Evolutionary conservation across 768 basidiomycete genomes (phyloP).

Genomic region (Lentinula sp.): DNA sequence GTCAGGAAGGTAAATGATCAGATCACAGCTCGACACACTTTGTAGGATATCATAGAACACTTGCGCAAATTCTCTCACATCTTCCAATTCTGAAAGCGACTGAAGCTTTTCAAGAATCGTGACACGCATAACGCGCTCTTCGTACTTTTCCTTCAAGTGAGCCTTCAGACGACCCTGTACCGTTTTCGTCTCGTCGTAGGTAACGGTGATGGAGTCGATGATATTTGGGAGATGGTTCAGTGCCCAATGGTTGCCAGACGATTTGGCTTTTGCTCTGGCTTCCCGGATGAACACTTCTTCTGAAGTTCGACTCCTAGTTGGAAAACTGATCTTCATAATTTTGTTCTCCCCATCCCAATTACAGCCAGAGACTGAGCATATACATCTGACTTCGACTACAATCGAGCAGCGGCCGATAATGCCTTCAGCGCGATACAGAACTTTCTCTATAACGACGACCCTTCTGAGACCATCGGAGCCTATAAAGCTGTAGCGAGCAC

Average conservation of each 20-base stretch:
- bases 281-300: not conserved
- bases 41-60: not conserved
- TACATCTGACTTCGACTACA: not conserved
- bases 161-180: not conserved
- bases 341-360: not conserved
- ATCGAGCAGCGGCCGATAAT: not conserved
- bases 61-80: not conserved
- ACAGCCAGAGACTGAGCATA: not conserved
- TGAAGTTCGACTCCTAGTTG: not conserved
- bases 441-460: not conserved
- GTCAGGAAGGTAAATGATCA: not conserved
- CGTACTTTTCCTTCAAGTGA: not conserved
- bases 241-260: not conserved
- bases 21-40: not conserved
- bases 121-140: not conserved
- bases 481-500: too few relatives aligned
- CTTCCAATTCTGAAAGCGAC: not conserved
- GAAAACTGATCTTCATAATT: slow-evolving; percentile 2
- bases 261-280: not conserved
- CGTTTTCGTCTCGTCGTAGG: not conserved
- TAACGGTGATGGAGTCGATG: not conserved
- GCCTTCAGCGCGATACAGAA: not conserved
- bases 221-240: slow-evolving; percentile 1
- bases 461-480: too few relatives aligned
- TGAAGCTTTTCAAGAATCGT: not conserved